phyloP scores from a whole-genome alignment of 345 rosid genomes.

The Erucastrum elatum region DNA sequence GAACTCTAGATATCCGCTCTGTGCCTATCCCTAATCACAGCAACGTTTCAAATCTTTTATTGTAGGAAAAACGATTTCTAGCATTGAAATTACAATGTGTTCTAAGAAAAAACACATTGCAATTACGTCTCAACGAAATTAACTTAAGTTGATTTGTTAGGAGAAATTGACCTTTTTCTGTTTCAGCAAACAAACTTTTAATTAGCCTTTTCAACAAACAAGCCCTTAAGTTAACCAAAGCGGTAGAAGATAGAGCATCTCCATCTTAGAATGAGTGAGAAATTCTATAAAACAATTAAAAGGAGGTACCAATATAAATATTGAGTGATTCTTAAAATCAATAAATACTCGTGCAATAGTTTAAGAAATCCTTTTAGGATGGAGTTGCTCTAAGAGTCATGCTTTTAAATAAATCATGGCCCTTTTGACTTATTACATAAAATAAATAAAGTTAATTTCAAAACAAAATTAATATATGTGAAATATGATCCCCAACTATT shows the following conservation, averaged over 20 bases:
- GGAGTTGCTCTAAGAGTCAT: not conserved
- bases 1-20: too few species aligned
- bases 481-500: not conserved
- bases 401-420: conserved; percentile 14
- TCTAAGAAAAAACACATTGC: not conserved
- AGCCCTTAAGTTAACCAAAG: conserved; percentile 6
- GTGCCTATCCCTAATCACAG: not conserved
- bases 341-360: not conserved
- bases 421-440: conserved; percentile 24
- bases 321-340: not conserved
- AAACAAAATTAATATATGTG: not conserved
- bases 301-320: not conserved
- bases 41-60: not conserved
- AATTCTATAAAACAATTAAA: not conserved
- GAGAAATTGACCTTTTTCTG: not conserved
- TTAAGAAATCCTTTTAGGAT: not conserved
- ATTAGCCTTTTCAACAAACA: conserved; percentile 11
- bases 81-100: too few species aligned
- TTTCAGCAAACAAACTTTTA: conserved; percentile 16
- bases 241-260: not conserved
- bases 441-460: not conserved
- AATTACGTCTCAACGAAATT: conserved; percentile 11
- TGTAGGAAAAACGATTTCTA: not conserved
- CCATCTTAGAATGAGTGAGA: not conserved
- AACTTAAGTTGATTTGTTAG: not conserved